Conservation (phyloP, 2,329 filamentous ascomycete species). For the Pseudocercospora eumusae region DNA sequence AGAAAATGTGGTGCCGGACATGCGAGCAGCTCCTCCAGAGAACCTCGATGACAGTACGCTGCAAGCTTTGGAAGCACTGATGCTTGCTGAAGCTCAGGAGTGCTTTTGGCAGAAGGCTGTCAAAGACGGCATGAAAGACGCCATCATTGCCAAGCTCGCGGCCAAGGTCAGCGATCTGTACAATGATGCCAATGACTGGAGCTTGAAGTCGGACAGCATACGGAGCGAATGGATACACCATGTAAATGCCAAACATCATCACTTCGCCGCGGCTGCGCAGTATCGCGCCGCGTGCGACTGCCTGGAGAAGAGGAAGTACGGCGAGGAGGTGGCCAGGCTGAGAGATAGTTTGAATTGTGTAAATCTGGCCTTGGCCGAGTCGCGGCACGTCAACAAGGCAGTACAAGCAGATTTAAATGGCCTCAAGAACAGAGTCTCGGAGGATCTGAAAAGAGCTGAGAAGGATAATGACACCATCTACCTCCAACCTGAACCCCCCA, state of each 20-base stretch:
- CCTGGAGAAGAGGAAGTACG: constrained; percentile 89
- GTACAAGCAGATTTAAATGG: constrained; percentile 81
- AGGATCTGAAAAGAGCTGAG: constrained; percentile 88
- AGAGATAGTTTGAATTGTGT: constrained; percentile 80
- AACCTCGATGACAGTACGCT: constrained; percentile 93
- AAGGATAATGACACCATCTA: constrained; percentile 98
- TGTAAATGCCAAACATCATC: constrained; percentile 93
- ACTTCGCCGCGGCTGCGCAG: constrained; percentile 94
- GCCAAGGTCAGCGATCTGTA: constrained; percentile 91
- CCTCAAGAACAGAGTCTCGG: constrained; percentile 77
- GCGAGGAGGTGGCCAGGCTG: constrained; percentile 88
- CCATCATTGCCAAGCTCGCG: constrained; percentile 85
- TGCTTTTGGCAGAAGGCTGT: constrained; percentile 98
- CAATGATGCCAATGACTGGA: constrained; percentile 77
- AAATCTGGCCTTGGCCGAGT: constrained; percentile 82
- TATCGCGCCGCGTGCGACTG: constrained; percentile 89
- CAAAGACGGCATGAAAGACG: constrained; percentile 90
- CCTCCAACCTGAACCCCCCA: constrained; percentile 78
- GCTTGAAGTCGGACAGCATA: constrained; percentile 83
- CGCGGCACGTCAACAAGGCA: constrained; percentile 75
- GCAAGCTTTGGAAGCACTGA: constrained; percentile 76
- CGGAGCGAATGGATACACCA: constrained; percentile 97
- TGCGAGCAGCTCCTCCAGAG: constrained; percentile 77
- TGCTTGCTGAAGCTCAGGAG: constrained; percentile 91
- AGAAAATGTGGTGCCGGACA: constrained; percentile 73